Conservation (phyloP, 257 asterid species). For the Sherardia arvensis region DNA sequence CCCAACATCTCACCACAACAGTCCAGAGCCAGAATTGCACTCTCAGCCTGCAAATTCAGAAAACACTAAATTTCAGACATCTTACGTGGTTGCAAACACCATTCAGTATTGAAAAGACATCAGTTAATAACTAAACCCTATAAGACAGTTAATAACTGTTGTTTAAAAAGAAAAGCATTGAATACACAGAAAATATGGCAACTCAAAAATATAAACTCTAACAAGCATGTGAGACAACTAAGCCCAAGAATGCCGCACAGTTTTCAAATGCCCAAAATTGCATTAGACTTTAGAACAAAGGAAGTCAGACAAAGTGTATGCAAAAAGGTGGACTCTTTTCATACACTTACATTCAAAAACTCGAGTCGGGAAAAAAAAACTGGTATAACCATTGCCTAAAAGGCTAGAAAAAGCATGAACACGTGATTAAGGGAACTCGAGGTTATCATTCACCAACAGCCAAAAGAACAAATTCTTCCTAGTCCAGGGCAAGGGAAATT, state of each 20-base stretch:
- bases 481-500: not conserved
- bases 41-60: slow-evolving; percentile 60
- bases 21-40: slow-evolving; percentile 78
- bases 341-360: not conserved
- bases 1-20: slow-evolving; percentile 84
- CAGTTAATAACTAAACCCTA: no score
- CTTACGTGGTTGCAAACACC: not conserved
- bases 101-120: not conserved
- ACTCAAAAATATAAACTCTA: not conserved
- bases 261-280: not conserved
- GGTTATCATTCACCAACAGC: not conserved
- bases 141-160: not conserved
- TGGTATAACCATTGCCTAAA: no score
- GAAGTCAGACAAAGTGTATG: not conserved
- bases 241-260: not conserved
- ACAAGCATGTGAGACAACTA: not conserved
- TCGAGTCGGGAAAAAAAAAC: no score
- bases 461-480: not conserved
- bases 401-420: not conserved
- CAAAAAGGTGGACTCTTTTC: not conserved
- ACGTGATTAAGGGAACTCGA: not conserved
- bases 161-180: not conserved
- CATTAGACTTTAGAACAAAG: not conserved
- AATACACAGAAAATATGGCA: no score
- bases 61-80: not conserved